phyloP scores from a whole-genome alignment of 768 basidiomycete species.

The Tulasnella calospora region DNA sequence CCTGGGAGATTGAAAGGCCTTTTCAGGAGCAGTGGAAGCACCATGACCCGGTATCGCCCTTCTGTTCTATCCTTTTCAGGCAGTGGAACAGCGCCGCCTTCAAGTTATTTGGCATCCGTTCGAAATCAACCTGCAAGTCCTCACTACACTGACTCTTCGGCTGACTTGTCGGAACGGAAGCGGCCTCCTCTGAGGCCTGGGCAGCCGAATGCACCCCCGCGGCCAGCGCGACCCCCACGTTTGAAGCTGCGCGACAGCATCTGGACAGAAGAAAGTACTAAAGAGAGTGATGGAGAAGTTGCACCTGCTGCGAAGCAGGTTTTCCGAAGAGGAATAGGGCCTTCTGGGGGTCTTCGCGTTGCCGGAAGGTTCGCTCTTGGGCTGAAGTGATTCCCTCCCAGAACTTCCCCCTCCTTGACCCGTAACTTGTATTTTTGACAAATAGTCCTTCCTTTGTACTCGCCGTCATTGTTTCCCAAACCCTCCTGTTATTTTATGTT shows the following conservation, averaged over 20 bases:
- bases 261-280: background rate
- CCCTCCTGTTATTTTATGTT: background rate
- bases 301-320: background rate
- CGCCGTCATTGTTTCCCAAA: background rate
- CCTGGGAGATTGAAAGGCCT: background rate
- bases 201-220: background rate
- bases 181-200: background rate
- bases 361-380: constrained; percentile 4
- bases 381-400: background rate
- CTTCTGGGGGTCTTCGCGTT: background rate
- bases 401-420: background rate
- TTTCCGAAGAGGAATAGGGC: background rate
- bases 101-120: background rate
- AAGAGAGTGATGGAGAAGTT: background rate
- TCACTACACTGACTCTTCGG: constrained; percentile 5
- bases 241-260: background rate
- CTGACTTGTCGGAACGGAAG: background rate
- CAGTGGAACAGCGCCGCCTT: constrained; percentile 7
- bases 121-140: background rate
- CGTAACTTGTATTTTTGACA: background rate
- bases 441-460: background rate
- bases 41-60: background rate
- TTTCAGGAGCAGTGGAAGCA: constrained; percentile 9
- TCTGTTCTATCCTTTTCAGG: background rate
- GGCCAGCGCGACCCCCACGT: background rate